Evolutionary conservation across 2,329 filamentous ascomycete genomes (phyloP).

Genomic region (Fusarium sterilihyphosum): DNA sequence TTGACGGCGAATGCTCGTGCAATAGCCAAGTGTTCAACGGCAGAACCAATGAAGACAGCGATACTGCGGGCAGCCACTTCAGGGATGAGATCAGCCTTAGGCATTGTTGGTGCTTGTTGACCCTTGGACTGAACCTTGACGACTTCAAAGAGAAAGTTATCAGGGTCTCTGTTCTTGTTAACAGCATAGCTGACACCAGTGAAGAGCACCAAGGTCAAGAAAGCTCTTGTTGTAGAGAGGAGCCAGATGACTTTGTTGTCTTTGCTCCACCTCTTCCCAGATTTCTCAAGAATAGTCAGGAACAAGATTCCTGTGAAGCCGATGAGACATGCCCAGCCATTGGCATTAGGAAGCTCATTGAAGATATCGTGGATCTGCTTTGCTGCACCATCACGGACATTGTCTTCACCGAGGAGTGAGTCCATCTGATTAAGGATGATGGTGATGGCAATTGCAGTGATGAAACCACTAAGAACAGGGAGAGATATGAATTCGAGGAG

Average conservation of each 20-base stretch:
- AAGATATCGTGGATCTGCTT: slow-evolving; percentile 69
- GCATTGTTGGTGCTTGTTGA: slow-evolving; percentile 60
- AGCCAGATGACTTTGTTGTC: slow-evolving; percentile 68
- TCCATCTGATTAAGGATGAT: slow-evolving; percentile 73
- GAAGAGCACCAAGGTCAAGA: slow-evolving; percentile 68
- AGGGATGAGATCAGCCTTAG: slow-evolving; percentile 57
- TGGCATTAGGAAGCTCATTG: slow-evolving; percentile 63
- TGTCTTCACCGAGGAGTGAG: slow-evolving; percentile 65
- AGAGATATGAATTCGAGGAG: slow-evolving; percentile 73
- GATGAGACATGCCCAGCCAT: slow-evolving; percentile 67
- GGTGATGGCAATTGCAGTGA: slow-evolving; percentile 72
- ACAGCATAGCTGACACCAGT: slow-evolving; percentile 71
- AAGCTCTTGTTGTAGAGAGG: slow-evolving; percentile 67
- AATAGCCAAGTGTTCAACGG: slow-evolving; percentile 72
- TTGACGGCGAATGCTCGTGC: slow-evolving; percentile 70
- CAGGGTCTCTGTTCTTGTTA: slow-evolving; percentile 60
- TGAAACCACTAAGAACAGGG: slow-evolving; percentile 72
- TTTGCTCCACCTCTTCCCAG: slow-evolving; percentile 68
- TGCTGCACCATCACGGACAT: slow-evolving; percentile 61
- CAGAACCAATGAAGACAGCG: slow-evolving; percentile 68
- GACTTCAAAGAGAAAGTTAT: slow-evolving; percentile 62
- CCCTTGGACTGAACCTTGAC: slow-evolving; percentile 66
- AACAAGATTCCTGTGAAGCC: slow-evolving; percentile 67
- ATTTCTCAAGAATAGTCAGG: slow-evolving; percentile 65
- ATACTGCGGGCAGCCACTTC: slow-evolving; percentile 65